Evolutionary conservation across 164 flowering plant species (phyloP).

Genomic region (Piper longum): DNA sequence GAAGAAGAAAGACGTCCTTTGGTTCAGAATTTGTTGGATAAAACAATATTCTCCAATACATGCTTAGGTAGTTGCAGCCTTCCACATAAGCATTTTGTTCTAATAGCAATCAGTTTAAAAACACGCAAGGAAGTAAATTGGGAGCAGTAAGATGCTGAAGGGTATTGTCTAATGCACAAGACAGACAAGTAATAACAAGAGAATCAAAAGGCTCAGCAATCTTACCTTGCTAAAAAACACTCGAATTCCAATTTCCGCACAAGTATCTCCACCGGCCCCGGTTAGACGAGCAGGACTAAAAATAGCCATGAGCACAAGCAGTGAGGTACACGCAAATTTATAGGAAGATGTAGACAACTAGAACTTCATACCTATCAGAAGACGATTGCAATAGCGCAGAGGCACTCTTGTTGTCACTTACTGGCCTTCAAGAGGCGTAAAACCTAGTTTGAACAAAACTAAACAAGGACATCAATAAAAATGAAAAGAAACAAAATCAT

Average conservation of each 20-base stretch:
- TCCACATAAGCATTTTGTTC: conserved; percentile 93
- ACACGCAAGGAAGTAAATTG: conserved; percentile 25
- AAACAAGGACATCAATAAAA: too few species aligned
- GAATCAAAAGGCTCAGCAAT: background rate
- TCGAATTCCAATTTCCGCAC: conserved; percentile 88
- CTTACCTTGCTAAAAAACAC: conserved; percentile 80
- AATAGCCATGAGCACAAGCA: background rate
- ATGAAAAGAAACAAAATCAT: background rate
- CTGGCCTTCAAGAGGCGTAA: conserved; percentile 70
- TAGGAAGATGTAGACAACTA: background rate
- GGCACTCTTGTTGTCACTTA: conserved; percentile 57
- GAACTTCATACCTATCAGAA: conserved; percentile 45
- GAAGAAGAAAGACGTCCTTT: conserved; percentile 62
- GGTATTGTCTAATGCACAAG: background rate
- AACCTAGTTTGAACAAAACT: background rate
- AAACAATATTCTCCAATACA: conserved; percentile 67
- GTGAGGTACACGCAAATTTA: background rate
- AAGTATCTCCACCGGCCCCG: conserved; percentile 88
- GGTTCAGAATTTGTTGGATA: conserved; percentile 68
- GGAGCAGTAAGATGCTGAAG: background rate
- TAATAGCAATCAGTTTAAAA: conserved; percentile 82
- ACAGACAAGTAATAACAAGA: background rate
- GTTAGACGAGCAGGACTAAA: conserved; percentile 81
- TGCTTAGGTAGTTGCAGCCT: conserved; percentile 68
- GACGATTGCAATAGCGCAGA: conserved; percentile 59